Evolutionary conservation across 345 rosid genomes (phyloP), one percentile per base, ranked within the genome.

Genomic region (Trapa bicornis): DNA sequence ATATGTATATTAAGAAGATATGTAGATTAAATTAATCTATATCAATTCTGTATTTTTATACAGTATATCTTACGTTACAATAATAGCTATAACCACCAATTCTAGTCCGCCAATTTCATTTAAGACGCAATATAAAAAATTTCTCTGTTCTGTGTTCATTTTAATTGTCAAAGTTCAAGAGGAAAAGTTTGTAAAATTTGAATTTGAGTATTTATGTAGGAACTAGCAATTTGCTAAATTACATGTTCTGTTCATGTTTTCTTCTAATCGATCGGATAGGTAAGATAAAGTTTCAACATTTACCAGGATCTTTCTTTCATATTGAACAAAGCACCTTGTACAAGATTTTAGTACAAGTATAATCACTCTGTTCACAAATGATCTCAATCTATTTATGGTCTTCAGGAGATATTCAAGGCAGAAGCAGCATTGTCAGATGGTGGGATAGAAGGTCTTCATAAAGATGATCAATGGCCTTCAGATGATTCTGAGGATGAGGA

Each of bases 401-500:
- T 32, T 58, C 74, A 94, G 99, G 96, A 91, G 71, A 87, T 94
- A 70, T 94, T 91, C 75, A 81, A 79, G 65, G 92, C 85, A 72
- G 98, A 89, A 82, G 97, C 96, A 73, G 81, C 74, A 70, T 66
- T 75, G 33, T 86, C 87, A 47, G 84, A 80, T 66, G 91, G 84
- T 65, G 83, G 79, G 56, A 70, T 64, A 61, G 79, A 76, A 39
- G 77, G 74, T 62, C 68, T 86, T 45, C 87, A 89, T 76, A 82
- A 75, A 29, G 96, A 85, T 67, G 87, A 73, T 33, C 88, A 91
- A 41, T 94, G 99, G 97, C 99, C 99, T 77, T 91, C 96, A 7
- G 99, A 94, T 85, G 99, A 94, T 77, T 91, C 97, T 39, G 80
- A 81, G 72, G 99, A 94, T 81, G 85, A 81, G 64, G 93, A 94